Conservation (phyloP, 176 grass and related monocot species). For the Phragmites australis region DNA sequence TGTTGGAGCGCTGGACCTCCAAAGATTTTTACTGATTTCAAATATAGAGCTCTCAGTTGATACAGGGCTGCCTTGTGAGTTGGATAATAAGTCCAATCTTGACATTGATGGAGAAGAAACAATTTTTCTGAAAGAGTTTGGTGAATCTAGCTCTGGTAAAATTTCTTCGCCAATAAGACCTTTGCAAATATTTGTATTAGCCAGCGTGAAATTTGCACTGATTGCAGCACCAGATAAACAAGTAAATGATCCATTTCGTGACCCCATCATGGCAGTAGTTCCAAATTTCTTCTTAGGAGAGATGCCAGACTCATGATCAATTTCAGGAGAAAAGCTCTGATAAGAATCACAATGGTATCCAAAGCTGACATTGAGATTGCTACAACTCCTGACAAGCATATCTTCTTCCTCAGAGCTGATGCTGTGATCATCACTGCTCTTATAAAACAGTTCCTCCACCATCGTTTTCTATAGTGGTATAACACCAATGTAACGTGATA, state of each 20-base stretch:
- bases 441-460: conserved; percentile 48
- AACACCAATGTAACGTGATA: conserved; percentile 34
- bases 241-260: conserved; percentile 82
- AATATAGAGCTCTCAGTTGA: conserved; percentile 51
- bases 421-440: conserved; percentile 53
- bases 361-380: conserved; percentile 74
- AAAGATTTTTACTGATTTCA: conserved; percentile 62
- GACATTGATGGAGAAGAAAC: conserved; percentile 86
- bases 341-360: conserved; percentile 71
- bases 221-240: conserved; percentile 96
- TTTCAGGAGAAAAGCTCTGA: conserved; percentile 49
- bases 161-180: conserved; percentile 91
- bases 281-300: conserved; percentile 47
- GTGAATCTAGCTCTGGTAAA: conserved; percentile 93
- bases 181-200: conserved; percentile 97
- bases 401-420: conserved; percentile 71
- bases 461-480: conserved; percentile 45
- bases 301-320: conserved; percentile 43
- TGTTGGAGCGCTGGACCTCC: conserved; percentile 66
- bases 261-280: conserved; percentile 52
- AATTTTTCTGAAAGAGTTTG: conserved; percentile 89
- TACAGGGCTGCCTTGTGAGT: conserved; percentile 50
- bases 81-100: conserved; percentile 67
- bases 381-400: conserved; percentile 43
- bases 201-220: conserved; percentile 93